phyloP scores from a whole-genome alignment of 2,329 filamentous ascomycete genomes.

The Colletotrichum sp. region DNA sequence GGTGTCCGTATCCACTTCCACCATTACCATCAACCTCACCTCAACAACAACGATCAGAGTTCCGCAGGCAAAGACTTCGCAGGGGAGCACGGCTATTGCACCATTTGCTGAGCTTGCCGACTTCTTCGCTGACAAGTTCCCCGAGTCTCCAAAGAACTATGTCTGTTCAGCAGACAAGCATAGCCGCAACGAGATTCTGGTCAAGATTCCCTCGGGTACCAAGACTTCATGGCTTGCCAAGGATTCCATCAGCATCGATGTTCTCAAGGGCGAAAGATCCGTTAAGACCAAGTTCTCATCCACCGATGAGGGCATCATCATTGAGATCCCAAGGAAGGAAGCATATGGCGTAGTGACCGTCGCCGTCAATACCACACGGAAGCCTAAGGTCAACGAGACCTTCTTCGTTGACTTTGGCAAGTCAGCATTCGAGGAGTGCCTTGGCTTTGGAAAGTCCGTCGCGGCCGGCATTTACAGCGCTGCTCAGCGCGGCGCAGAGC shows the following conservation, averaged over 20 bases:
- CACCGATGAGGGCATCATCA: conserved; percentile 55
- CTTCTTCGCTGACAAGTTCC: conserved; percentile 42
- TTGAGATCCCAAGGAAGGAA: conserved; percentile 58
- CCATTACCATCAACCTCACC: conserved; percentile 40
- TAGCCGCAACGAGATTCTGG: conserved; percentile 56
- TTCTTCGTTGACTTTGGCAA: conserved; percentile 66
- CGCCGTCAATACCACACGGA: conserved; percentile 61
- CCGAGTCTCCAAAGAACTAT: conserved; percentile 33
- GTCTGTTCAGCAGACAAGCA: conserved; percentile 52
- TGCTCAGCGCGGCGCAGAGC: conserved; percentile 34
- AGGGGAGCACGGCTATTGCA: conserved; percentile 31
- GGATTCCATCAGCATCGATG: conserved; percentile 61
- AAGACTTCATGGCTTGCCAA: conserved; percentile 61
- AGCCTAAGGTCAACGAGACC: conserved; percentile 65
- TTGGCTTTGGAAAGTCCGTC: conserved; percentile 49
- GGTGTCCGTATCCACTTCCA: conserved; percentile 25
- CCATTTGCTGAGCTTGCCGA: conserved; percentile 47
- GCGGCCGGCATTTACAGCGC: conserved; percentile 45
- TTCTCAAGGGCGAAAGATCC: conserved; percentile 51
- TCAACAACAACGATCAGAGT: conserved; percentile 40
- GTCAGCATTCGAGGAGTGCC: conserved; percentile 46
- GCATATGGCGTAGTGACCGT: conserved; percentile 64
- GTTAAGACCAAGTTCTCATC: conserved; percentile 55
- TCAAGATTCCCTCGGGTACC: conserved; percentile 55
- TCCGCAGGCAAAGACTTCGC: conserved; percentile 26